These are phyloP conservation scores for Dictyostelium purpureum DNA, from an alignment of 78 protist species.

Conservation along the genomic window DNA sequence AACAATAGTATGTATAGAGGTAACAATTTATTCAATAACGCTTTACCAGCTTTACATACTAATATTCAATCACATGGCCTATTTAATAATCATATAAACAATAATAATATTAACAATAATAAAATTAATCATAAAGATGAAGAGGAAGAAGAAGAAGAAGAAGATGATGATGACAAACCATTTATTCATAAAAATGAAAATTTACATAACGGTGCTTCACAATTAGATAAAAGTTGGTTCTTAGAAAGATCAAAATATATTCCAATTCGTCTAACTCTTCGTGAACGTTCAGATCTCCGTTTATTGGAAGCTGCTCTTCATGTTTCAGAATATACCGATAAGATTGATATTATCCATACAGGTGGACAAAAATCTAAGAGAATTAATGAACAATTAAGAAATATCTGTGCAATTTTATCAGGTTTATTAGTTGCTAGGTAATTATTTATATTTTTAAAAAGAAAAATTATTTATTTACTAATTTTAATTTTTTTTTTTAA, in stretches of 20 bases:
- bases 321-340: slow-evolving; percentile 93
- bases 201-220: background rate
- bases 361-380: slow-evolving; percentile 38
- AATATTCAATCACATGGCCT: background rate
- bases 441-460: slow-evolving; percentile 6
- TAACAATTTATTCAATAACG: background rate
- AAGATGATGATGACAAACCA: background rate
- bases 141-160: background rate
- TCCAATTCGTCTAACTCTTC: slow-evolving; percentile 66
- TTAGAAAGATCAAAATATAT: slow-evolving; percentile 72
- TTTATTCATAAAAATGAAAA: background rate
- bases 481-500: background rate
- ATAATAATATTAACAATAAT: too few species aligned
- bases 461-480: background rate
- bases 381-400: slow-evolving; percentile 81
- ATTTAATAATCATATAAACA: background rate
- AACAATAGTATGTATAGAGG: slow-evolving; percentile 16
- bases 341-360: slow-evolving; percentile 50
- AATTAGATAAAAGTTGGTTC: slow-evolving; percentile 7
- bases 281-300: slow-evolving; percentile 87
- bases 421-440: slow-evolving; percentile 89
- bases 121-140: background rate
- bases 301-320: slow-evolving; percentile 89
- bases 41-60: background rate
- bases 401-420: slow-evolving; percentile 86